These are phyloP conservation scores for Magnaporthiopsis poae DNA, from an alignment of 2,329 filamentous ascomycete species.

Conservation along the genomic window DNA sequence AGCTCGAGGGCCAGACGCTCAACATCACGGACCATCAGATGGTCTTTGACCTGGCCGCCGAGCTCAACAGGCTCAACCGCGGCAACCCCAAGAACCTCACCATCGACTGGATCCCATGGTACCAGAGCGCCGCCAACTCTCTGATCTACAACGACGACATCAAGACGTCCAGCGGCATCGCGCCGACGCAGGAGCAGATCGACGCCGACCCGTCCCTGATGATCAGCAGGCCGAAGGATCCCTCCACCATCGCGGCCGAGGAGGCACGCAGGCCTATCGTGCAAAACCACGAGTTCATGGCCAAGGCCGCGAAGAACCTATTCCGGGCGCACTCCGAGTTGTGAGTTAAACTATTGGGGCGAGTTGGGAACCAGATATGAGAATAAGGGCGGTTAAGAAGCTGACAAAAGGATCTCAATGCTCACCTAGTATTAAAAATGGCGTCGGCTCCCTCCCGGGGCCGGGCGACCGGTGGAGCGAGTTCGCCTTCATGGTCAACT, in stretches of 20 bases:
- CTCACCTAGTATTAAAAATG: constrained; percentile 16
- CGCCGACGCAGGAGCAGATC: constrained; percentile 42
- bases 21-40: constrained; percentile 54
- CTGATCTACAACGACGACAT: constrained; percentile 39
- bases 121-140: constrained; percentile 45
- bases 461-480: constrained; percentile 57
- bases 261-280: constrained; percentile 24
- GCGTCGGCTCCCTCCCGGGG: constrained; percentile 17
- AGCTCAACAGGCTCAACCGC: constrained; percentile 49
- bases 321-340: constrained; percentile 34
- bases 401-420: background rate
- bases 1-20: constrained; percentile 43
- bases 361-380: background rate
- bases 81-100: constrained; percentile 34
- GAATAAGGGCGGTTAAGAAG: constrained; percentile 6
- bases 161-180: constrained; percentile 38
- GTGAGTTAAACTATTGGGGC: constrained; percentile 11
- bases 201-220: constrained; percentile 32
- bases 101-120: constrained; percentile 55
- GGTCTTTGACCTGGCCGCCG: constrained; percentile 52
- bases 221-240: constrained; percentile 22
- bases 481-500: constrained; percentile 51
- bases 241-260: constrained; percentile 24
- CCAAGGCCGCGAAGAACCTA: constrained; percentile 31
- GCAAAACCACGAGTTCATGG: constrained; percentile 22